A percentile compares a stretch with the other conserved stretches of the same genome.
phyloP scores from a whole-genome alignment of 2,329 filamentous ascomycete species.

The Exophiala dermatitidis region DNA sequence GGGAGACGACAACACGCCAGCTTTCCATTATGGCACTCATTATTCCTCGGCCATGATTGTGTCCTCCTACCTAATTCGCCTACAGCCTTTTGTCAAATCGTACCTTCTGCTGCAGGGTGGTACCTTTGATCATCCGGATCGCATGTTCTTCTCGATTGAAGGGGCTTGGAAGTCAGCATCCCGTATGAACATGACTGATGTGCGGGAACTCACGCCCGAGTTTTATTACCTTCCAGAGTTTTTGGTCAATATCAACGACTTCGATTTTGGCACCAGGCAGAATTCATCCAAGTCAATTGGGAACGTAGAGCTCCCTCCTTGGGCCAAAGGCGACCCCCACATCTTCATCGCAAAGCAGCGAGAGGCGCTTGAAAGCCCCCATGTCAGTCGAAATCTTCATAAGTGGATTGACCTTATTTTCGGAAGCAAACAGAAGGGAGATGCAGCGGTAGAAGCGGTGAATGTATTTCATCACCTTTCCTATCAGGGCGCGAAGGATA shows the following conservation, averaged over 20 bases:
- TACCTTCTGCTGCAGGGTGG: conserved; percentile 93
- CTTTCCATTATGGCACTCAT: conserved; percentile 96
- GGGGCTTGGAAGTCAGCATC: conserved; percentile 90
- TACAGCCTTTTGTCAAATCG: conserved; percentile 93
- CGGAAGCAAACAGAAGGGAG: conserved; percentile 85
- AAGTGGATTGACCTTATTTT: conserved; percentile 96
- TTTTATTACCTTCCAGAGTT: conserved; percentile 98
- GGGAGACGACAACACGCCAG: conserved; percentile 63
- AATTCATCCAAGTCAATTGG: conserved; percentile 73
- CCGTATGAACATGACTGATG: conserved; percentile 82
- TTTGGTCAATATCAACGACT: conserved; percentile 83
- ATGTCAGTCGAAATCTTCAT: conserved; percentile 83
- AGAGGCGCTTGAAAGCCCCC: conserved; percentile 88
- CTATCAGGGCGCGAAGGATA: conserved; percentile 85
- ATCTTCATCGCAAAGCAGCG: conserved; percentile 94
- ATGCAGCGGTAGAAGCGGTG: conserved; percentile 79
- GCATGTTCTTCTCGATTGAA: conserved; percentile 87
- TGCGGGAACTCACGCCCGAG: conserved; percentile 88
- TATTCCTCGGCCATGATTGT: conserved; percentile 99
- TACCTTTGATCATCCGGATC: conserved; percentile 89
- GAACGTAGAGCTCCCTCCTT: conserved; percentile 80
- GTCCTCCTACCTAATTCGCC: conserved; percentile 85
- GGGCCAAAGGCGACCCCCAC: conserved; percentile 92
- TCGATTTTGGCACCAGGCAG: conserved; percentile 85
- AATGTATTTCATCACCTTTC: conserved; percentile 97